Evolutionary conservation across 140 eudicot species (phyloP), one percentile per base, ranked within the genome.

Genomic region (Anethum foeniculum): DNA sequence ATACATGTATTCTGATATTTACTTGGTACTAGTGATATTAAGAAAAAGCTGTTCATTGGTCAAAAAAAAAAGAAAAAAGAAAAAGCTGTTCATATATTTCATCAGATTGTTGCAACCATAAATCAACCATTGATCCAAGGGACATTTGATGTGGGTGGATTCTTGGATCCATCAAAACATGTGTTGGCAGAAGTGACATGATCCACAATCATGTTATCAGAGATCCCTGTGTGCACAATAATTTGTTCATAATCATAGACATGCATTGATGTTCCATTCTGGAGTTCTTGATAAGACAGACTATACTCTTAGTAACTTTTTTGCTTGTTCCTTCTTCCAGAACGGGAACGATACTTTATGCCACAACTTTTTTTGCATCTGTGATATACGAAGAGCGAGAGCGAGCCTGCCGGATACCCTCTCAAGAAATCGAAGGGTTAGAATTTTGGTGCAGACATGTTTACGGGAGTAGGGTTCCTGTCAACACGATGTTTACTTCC

Each of bases 151-250:
- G 0, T 25, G 11, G 34, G 14, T 72, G 28, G 16, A 72, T 72
- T 74, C 56, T 74, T 74, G 78, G 78, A 74, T 74, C 78, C 56
- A 25, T 74, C 78, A 74, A 74, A 41, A 43, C 60, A 44, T 44
- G 49, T 44, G 54, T 43, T 74, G 78, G 56, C 54, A 74, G 58
- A 44, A 46, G 77, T 19, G 77, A 72, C 77, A 72, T 72, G 77
- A 41, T 46, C 77, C 41, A 23, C 34, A 72, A 41, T 74, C 38
- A 74, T 44, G 19, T 43, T 43, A 41, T 41, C 77, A 73, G 10
- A 46, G 27, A 41, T 43, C 54, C 12, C 49, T 39, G 25, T 34
- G 10, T 73, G 10, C 77, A 23, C 54, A 73, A 39, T 43, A 74
- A 23, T n/a, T 39, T 74, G 19, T 43, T 43, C 49, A 39, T 39